These are phyloP conservation scores for Rheum nobile DNA, from an alignment of 148 eudicot genomes.

Conservation along the genomic window DNA sequence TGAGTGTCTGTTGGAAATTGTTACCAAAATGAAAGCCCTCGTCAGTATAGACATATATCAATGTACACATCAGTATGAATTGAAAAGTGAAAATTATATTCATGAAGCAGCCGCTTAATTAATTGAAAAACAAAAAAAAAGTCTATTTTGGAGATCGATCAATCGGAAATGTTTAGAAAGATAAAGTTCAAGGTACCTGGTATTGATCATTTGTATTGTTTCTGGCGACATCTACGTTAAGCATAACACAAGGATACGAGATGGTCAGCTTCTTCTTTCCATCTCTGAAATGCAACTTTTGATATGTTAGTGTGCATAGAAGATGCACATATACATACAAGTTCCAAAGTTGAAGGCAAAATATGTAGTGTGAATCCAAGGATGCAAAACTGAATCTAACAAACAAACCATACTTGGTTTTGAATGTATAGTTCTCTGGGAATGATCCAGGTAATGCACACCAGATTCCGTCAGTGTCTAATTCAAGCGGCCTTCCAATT, in stretches of 20 bases:
- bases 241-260: slow-evolving; percentile 99
- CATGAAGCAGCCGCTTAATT: background rate
- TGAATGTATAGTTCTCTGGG: slow-evolving; percentile 92
- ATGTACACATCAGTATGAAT: background rate
- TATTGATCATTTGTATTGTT: slow-evolving; percentile 97
- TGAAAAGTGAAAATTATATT: background rate
- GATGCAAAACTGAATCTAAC: background rate
- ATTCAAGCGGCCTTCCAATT: slow-evolving; percentile 93
- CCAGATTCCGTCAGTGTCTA: slow-evolving; percentile 99
- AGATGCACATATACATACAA: background rate
- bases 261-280: slow-evolving; percentile 85
- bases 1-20: slow-evolving; percentile 53
- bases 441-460: slow-evolving; percentile 93
- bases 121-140: slow-evolving; percentile 5
- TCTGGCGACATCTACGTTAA: slow-evolving; percentile 92
- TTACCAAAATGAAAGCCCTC: background rate
- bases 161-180: background rate
- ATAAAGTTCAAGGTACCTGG: slow-evolving; percentile 47
- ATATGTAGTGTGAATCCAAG: background rate
- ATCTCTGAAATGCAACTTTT: slow-evolving; percentile 42
- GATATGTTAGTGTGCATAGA: background rate
- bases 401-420: slow-evolving; percentile 52
- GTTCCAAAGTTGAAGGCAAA: background rate
- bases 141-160: background rate
- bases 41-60: slow-evolving; percentile 1